Evolutionary conservation across 371 early-diverging fungal species (phyloP), one percentile per base, ranked within the genome.

Genomic region (Mucor plumbeus): DNA sequence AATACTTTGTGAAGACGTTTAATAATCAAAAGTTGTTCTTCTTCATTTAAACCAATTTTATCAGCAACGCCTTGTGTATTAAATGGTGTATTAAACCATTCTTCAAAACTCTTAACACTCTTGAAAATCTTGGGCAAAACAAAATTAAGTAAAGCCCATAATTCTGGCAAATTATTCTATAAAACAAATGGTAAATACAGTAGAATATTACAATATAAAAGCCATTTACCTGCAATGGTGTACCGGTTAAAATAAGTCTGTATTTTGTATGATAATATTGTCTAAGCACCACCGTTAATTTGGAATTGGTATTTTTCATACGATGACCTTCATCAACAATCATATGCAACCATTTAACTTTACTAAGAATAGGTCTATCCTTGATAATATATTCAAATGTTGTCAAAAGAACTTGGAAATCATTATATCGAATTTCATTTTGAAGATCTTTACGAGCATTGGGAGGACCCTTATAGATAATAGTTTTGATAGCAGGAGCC

Each of bases 291-390:
- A 80, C 69, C 14, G 95, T 91, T 62, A 98, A 82, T 74, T 96
- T 97, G 35, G 95, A 93, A 53, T 93, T 86, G 58, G 91, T 79
- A 75, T 99, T 99, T 81, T 99, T 99, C 91, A 99, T 94, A 79
- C 99, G 92, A 78, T 99, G 99, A 54, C 99, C 99, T 82, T 99
- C 99, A 76, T 99, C 99, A 65, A 99, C 92, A 71, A 99, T 96
- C 81, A 94, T 89, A 79, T 98, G 92, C 10, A 95, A 81, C 97
- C 97, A 99, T 72, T 94, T 93, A 70, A 97, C 86, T 73, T 92
- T 92, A 73, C 89, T 84, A 34, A 99, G 81, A 19, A 93, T 77
- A 5, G 89, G 90, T 71, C 91, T 86, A 68, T 99, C 99, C 72
- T 91, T 91, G 84, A 98, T 96, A 41, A 98, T 93, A 80, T 96